Evolutionary conservation across 768 basidiomycete species (phyloP).

Genomic region (Brasilioporus rufonigricans): DNA sequence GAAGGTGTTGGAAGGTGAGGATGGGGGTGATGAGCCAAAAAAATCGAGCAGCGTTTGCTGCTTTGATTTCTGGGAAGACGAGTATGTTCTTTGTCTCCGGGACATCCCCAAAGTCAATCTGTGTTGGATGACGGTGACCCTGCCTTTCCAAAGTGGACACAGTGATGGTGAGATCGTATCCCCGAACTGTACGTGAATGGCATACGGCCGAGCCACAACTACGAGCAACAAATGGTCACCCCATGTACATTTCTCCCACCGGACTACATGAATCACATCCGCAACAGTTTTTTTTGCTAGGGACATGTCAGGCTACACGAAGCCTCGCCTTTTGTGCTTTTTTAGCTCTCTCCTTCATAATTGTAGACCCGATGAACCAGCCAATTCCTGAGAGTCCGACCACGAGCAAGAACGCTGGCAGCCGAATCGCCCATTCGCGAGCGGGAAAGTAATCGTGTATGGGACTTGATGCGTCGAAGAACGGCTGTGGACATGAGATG

Average conservation of each 20-base stretch:
- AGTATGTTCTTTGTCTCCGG: conserved; percentile 1
- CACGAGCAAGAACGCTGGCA: conserved; percentile 82
- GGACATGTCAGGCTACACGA: conserved; percentile 50
- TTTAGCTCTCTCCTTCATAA: conserved; percentile 71
- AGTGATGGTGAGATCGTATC: neutral
- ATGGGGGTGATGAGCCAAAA: conserved; percentile 29
- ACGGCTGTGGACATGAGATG: conserved; percentile 52
- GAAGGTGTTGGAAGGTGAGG: neutral
- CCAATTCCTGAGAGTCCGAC: conserved; percentile 80
- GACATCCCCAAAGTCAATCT: neutral
- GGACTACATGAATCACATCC: no score
- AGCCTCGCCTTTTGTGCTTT: conserved; percentile 59
- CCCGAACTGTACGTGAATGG: neutral
- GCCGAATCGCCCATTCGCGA: conserved; percentile 87
- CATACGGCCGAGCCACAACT: neutral
- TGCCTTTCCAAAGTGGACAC: neutral
- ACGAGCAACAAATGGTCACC: neutral
- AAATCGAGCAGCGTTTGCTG: conserved; percentile 45
- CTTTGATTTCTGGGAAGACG: conserved; percentile 31
- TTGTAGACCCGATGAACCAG: conserved; percentile 72
- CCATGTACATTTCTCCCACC: no score
- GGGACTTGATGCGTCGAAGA: conserved; percentile 72
- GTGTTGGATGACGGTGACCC: neutral
- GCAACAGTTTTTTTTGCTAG: neutral
- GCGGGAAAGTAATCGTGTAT: conserved; percentile 80